phyloP scores from a whole-genome alignment of 140 eudicot species.

The Artemisia princeps region DNA sequence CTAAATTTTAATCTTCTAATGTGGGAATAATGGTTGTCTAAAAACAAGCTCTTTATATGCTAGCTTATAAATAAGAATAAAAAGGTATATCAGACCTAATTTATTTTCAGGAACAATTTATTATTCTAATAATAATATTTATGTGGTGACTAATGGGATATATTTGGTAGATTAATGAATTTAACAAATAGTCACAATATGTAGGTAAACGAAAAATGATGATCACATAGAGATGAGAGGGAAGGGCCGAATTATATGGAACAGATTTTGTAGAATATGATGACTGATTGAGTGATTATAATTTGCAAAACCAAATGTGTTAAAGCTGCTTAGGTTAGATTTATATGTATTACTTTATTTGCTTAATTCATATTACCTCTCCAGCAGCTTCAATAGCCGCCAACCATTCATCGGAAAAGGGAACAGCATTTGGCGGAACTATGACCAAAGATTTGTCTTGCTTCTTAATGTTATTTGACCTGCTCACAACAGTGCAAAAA shows the following conservation, averaged over 20 bases:
- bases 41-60: conserved; percentile 9
- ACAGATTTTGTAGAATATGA: neutral
- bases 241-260: neutral
- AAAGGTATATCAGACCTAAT: too few species aligned
- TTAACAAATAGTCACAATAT: conserved; percentile 3
- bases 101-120: neutral
- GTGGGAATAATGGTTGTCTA: neutral
- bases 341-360: conserved; percentile 16
- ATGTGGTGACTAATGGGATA: neutral
- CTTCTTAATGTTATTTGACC: conserved; percentile 30
- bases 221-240: neutral
- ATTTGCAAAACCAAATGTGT: conserved; percentile 14
- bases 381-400: conserved; percentile 99
- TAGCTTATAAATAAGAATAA: too few species aligned
- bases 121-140: neutral
- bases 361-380: conserved; percentile 52
- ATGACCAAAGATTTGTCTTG: conserved; percentile 26
- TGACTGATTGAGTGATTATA: neutral
- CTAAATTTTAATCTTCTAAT: neutral
- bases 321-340: conserved; percentile 11
- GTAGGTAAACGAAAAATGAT: neutral
- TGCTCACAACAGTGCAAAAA: conserved; percentile 34
- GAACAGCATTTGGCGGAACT: conserved; percentile 62
- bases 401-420: conserved; percentile 97
- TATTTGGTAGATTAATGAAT: neutral